A percentile compares a stretch with the other conserved stretches of the same genome.
Conservation (phyloP, 202 grass and related monocot genomes). For the Musa balbisiana region DNA sequence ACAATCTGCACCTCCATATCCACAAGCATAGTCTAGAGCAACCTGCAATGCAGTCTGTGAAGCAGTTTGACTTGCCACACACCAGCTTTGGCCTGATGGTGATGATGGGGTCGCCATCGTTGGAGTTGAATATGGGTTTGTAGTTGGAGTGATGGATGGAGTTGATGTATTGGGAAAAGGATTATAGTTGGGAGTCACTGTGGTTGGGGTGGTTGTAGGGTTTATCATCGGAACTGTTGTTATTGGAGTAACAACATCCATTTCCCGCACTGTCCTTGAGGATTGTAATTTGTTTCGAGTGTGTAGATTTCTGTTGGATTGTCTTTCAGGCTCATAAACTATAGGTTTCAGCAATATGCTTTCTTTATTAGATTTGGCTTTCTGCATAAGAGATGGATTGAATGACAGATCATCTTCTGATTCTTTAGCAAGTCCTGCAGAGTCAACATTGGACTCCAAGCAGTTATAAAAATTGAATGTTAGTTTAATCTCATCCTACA, state of each 20-base stretch:
- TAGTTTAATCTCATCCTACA: background rate
- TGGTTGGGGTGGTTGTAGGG: conserved; percentile 20
- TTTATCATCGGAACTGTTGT: conserved; percentile 68
- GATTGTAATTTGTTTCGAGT: background rate
- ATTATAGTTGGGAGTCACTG: conserved; percentile 1
- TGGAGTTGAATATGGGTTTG: conserved; percentile 22
- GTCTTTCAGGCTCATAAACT: conserved; percentile 19
- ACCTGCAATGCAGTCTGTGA: conserved; percentile 71
- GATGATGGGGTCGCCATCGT: conserved; percentile 1
- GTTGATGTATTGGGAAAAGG: background rate
- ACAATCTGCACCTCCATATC: conserved; percentile 78
- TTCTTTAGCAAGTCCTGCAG: conserved; percentile 16
- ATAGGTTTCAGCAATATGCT: conserved; percentile 15
- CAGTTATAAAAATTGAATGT: background rate
- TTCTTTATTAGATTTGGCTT: background rate
- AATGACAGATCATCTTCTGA: background rate
- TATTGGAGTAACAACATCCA: conserved; percentile 47
- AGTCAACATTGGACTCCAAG: background rate
- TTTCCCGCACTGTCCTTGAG: background rate
- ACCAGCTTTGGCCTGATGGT: conserved; percentile 53
- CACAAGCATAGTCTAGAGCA: conserved; percentile 91
- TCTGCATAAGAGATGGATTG: too few species aligned
- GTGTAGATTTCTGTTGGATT: background rate
- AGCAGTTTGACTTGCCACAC: conserved; percentile 75
- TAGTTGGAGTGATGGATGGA: conserved; percentile 14